These are phyloP conservation scores for Purshia tridentata DNA, from an alignment of 306 rosid species.

Conservation along the genomic window DNA sequence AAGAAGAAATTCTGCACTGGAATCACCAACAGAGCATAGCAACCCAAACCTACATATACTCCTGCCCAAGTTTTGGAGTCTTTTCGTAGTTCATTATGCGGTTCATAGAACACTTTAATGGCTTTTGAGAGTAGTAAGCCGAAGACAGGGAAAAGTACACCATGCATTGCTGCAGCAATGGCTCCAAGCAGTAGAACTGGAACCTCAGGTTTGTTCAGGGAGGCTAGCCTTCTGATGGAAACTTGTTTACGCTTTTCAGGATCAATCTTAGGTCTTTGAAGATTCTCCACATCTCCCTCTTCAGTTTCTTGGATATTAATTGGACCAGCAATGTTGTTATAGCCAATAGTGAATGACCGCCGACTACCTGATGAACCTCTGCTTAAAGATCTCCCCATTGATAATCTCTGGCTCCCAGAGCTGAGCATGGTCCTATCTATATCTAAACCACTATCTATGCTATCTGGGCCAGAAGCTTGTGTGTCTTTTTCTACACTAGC, in stretches of 20 bases:
- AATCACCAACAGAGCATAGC: slow-evolving; percentile 26
- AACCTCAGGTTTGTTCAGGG: slow-evolving; percentile 70
- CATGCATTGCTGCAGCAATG: slow-evolving; percentile 58
- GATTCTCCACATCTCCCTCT: slow-evolving; percentile 12
- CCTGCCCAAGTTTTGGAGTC: slow-evolving; percentile 68
- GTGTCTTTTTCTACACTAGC: slow-evolving; percentile 24
- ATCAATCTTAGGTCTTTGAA: slow-evolving; percentile 9
- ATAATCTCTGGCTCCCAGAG: slow-evolving; percentile 31
- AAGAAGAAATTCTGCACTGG: slow-evolving; percentile 60
- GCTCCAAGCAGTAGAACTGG: slow-evolving; percentile 60
- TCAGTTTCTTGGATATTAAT: slow-evolving; percentile 19
- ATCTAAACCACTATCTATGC: slow-evolving; percentile 19
- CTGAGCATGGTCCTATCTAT: slow-evolving; percentile 23
- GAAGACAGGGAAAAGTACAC: slow-evolving; percentile 66
- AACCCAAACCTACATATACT: slow-evolving; percentile 58
- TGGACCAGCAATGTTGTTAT: slow-evolving; percentile 31
- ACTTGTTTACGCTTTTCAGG: slow-evolving; percentile 24
- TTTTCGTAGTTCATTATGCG: slow-evolving; percentile 44
- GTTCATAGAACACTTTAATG: slow-evolving; percentile 57
- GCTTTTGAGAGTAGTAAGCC: slow-evolving; percentile 71
- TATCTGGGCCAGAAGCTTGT: slow-evolving; percentile 24
- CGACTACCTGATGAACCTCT: slow-evolving; percentile 41
- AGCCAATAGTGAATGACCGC: slow-evolving; percentile 33
- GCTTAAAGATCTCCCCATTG: slow-evolving; percentile 44
- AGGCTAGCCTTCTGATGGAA: slow-evolving; percentile 51